Base-by-base conservation (phyloP, 2,329 filamentous ascomycete species). In the Sclerotinia borealis region DNA sequence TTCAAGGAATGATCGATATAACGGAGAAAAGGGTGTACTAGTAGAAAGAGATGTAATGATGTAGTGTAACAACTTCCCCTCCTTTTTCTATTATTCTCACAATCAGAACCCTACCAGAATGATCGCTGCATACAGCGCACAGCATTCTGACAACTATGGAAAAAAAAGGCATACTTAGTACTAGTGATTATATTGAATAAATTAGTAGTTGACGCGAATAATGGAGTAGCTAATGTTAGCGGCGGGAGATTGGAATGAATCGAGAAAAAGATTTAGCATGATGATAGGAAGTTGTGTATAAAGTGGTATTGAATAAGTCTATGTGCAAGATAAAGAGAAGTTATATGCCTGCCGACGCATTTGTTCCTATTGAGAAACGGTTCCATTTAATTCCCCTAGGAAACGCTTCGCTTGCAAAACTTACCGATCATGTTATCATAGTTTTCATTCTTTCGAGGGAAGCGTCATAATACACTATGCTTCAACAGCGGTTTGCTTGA, bases 191-290 rank as follows among this genome's bases (percentile, higher is more conserved):
- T n/a, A n/a, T n/a, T n/a, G 5, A 56, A 34, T 56, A 29, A 29
- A 29, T 56, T 56, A 56, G 54, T 56, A 34, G n/a, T 56, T 56
- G 54, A 45, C 39, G 27, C 25, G 27, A 56, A 56, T n/a, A 31
- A n/a, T 10, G 31, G 39, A 55, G 19, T 34, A 27, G 11, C 19
- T 54, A 3, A 6, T 11, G 5, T 29, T 55, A 55, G 51, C 41
- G 22, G 27, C 27, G 19, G 39, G 52, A 41, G 27, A 45, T 34
- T 34, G 39, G 52, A 2, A 43, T 4, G 7, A 25, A 15, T 13
- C 31, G 39, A 15, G 17, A 19, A 45, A 25, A 27, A 17, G 4
- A 25, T 34, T 15, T 56, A 39, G n/a, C 19, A 56, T 56, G 4
- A 34, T 29, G 4, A 45, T 45, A 45, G 15, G 11, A 54, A 54